Evolutionary conservation across 257 asterid species (phyloP).

Genomic region (Solanum pimpinellifolium): DNA sequence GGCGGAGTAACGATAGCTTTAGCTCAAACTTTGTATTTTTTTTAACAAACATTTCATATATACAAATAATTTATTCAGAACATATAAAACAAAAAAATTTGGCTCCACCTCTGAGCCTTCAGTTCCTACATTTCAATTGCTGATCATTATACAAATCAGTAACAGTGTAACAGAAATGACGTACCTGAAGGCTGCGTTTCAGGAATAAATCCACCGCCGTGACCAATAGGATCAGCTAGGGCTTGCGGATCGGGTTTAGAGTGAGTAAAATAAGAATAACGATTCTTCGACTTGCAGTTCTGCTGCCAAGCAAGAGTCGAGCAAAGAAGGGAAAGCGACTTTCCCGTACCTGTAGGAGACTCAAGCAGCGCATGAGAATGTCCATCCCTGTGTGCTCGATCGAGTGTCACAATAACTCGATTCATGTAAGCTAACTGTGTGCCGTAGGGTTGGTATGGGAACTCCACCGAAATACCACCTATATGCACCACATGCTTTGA

Average conservation of each 20-base stretch:
- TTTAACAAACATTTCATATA: neutral
- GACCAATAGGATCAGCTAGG: constrained; percentile 53
- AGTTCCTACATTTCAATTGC: neutral
- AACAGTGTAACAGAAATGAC: neutral
- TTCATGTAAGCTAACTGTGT: constrained; percentile 84
- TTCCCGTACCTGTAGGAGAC: constrained; percentile 98
- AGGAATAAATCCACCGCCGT: constrained; percentile 90
- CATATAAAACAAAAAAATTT: neutral
- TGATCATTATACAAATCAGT: neutral
- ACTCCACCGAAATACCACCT: constrained; percentile 86
- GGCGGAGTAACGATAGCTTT: neutral
- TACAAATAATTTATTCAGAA: neutral
- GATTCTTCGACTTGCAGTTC: constrained; percentile 32
- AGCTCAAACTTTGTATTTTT: neutral
- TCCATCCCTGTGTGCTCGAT: constrained; percentile 60
- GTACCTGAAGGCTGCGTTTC: constrained; percentile 74
- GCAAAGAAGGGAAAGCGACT: constrained; percentile 83
- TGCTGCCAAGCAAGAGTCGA: constrained; percentile 91
- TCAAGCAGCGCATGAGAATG: constrained; percentile 84
- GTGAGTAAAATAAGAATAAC: constrained; percentile 16
- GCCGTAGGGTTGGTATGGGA: constrained; percentile 93
- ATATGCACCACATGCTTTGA: constrained; percentile 35
- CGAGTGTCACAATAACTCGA: constrained; percentile 76
- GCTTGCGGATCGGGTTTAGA: constrained; percentile 68
- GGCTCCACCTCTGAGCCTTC: neutral